Conservation (phyloP, 2,329 filamentous ascomycete genomes). For the Talaromyces sp. region DNA sequence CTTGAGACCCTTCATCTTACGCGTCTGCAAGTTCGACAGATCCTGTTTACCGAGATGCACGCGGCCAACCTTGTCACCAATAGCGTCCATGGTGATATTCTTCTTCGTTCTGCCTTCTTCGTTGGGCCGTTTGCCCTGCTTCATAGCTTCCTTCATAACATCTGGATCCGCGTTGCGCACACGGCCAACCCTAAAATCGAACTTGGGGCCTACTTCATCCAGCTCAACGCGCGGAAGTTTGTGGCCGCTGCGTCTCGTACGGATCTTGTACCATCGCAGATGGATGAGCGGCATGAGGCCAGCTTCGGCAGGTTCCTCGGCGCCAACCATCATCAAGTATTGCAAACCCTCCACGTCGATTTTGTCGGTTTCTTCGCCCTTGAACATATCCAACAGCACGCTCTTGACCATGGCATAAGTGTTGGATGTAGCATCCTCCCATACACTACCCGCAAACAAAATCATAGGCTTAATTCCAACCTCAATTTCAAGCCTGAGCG, state of each 20-base stretch:
- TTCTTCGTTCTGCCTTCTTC: constrained; percentile 71
- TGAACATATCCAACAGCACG: constrained; percentile 87
- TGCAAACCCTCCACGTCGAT: constrained; percentile 94
- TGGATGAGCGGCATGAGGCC: constrained; percentile 48
- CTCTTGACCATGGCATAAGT: constrained; percentile 84
- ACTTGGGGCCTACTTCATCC: constrained; percentile 90
- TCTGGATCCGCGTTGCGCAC: constrained; percentile 72
- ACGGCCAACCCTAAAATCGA: constrained; percentile 86
- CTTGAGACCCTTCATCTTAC: constrained; percentile 99
- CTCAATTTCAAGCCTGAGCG: constrained; percentile 62
- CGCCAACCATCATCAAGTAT: constrained; percentile 79
- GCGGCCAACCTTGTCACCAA: constrained; percentile 94
- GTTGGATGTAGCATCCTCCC: constrained; percentile 74
- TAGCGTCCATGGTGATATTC: constrained; percentile 85
- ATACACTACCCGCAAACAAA: constrained; percentile 82
- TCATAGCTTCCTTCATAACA: constrained; percentile 85
- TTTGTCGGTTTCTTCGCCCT: constrained; percentile 72
- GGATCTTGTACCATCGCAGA: constrained; percentile 79
- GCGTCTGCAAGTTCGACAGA: constrained; percentile 79
- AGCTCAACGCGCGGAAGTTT: constrained; percentile 86
- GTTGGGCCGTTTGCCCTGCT: constrained; percentile 67
- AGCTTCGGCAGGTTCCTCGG: constrained; percentile 57
- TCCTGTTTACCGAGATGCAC: constrained; percentile 92
- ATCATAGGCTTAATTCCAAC: constrained; percentile 86
- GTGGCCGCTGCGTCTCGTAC: constrained; percentile 81